Base-by-base conservation (phyloP, 108 stramenopile genomes). In the Pseudonitzschia multiseries region DNA sequence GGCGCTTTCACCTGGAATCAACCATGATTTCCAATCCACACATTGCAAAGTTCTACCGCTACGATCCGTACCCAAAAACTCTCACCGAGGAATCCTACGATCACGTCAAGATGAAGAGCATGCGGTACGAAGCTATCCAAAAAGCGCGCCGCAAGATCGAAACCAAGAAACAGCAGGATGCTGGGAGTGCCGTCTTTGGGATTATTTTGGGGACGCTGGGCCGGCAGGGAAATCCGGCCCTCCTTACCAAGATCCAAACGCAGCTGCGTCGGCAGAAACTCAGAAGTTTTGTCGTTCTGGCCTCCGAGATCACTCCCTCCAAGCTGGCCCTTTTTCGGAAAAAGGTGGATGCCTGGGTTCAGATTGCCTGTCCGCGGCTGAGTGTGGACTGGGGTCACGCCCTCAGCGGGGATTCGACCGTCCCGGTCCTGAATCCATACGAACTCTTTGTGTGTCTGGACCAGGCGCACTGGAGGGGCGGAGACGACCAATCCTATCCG, bases 1-100 rank as follows among this genome's bases (percentile, higher is more conserved):
- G 99, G 40, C 85, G 99, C 26, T 99, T 99, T 66, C 99, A 99
- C 83, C 85, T 99, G 41, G 99, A 99, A 82, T 84, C 95, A 1
- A 94, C 96, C 52, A 94, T 99, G 95, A 99, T 99, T 56, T 85
- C 90, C 64, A 99, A 99, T 81, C 97, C 98, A 9, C 73, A 84
- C 51, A 54, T 97, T 31, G 13, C 73, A 4, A 75, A 83, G 20
- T 96, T 96, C 42, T 89, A 89, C 61, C 81, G 98, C 17, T 99
- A 99, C 79, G 93, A 99, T 82, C 99, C 99, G 3, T 99, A 99
- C 77, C 81, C 83, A 36, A 98, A 99, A 73, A 77, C 78, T 8
- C 71, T 99, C 65, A 97, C 97, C 26, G 79, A 84, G 32, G 99
- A 99, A 73, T 48, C 78, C 5, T 99, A 99, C 78, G 93, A 97